Evolutionary conservation across 169 alveolate genomes (phyloP).

Genomic region (Cryptosporidium canis): DNA sequence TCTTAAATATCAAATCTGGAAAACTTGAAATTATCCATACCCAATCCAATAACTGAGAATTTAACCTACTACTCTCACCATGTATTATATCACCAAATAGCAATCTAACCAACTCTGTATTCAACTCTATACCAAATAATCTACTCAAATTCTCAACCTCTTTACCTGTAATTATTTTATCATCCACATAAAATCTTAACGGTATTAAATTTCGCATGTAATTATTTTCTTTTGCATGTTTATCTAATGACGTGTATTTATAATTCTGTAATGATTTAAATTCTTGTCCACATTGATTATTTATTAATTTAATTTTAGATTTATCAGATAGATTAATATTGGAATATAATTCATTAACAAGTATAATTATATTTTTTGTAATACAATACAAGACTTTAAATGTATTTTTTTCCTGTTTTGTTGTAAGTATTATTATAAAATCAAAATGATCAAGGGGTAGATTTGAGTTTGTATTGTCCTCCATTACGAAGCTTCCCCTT

Average conservation of each 20-base stretch:
- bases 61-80: neutral
- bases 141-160: neutral
- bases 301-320: neutral
- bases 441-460: conserved; percentile 16
- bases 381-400: conserved; percentile 16
- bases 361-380: neutral
- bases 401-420: neutral
- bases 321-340: neutral
- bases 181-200: conserved; percentile 30
- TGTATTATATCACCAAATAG: neutral
- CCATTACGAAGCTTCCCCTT: neutral
- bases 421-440: conserved; percentile 21
- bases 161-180: neutral
- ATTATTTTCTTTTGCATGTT: neutral
- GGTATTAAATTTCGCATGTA: conserved; percentile 25
- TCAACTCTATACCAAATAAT: conserved; percentile 4
- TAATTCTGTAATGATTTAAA: neutral
- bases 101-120: neutral
- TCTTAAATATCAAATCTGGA: neutral
- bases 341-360: neutral
- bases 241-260: neutral
- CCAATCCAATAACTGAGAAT: conserved; percentile 34
- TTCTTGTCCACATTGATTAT: neutral
- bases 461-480: conserved; percentile 19
- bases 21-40: conserved; percentile 7